These are phyloP conservation scores for Phytophthora podocarpi DNA, from an alignment of 352 stramenopile species.

Conservation along the genomic window DNA sequence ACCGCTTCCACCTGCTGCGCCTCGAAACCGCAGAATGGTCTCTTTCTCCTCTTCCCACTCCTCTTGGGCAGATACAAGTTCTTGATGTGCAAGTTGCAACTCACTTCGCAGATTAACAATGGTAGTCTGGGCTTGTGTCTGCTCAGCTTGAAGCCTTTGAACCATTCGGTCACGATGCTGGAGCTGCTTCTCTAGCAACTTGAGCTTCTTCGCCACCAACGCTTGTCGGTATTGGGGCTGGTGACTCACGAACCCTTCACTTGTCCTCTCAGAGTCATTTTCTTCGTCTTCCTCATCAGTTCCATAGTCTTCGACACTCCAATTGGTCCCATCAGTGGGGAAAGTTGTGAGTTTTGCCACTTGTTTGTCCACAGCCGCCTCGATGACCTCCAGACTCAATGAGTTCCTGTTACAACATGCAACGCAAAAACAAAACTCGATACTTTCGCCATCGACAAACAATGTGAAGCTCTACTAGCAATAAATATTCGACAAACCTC, in stretches of 20 bases:
- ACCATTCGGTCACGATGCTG: conserved; percentile 46
- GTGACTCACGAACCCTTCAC: conserved; percentile 51
- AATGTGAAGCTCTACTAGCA: background rate
- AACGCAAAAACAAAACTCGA: background rate
- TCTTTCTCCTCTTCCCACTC: conserved; percentile 75
- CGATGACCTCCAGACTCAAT: conserved; percentile 34
- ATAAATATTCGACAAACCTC: conserved; percentile 18
- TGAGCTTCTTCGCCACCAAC: conserved; percentile 59
- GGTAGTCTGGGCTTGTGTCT: conserved; percentile 26
- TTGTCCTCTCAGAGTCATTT: conserved; percentile 15
- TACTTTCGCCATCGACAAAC: too few species aligned
- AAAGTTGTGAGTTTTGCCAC: conserved; percentile 19
- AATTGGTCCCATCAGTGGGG: conserved; percentile 3
- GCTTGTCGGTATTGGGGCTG: conserved; percentile 46
- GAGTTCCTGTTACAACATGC: conserved; percentile 27
- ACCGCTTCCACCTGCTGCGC: conserved; percentile 10
- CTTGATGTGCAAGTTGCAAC: conserved; percentile 46
- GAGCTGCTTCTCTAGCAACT: conserved; percentile 58
- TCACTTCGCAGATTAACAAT: conserved; percentile 43
- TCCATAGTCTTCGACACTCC: conserved; percentile 13
- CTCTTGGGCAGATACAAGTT: conserved; percentile 53
- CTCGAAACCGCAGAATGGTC: conserved; percentile 49
- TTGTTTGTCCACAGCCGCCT: conserved; percentile 32
- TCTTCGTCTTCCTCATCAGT: conserved; percentile 20
- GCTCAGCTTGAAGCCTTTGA: conserved; percentile 28